Percentiles rank a stretch among this genome's conserved stretches.
These are phyloP conservation scores for Tremella yokohamensis DNA, from an alignment of 768 basidiomycete genomes.

Conservation along the genomic window DNA sequence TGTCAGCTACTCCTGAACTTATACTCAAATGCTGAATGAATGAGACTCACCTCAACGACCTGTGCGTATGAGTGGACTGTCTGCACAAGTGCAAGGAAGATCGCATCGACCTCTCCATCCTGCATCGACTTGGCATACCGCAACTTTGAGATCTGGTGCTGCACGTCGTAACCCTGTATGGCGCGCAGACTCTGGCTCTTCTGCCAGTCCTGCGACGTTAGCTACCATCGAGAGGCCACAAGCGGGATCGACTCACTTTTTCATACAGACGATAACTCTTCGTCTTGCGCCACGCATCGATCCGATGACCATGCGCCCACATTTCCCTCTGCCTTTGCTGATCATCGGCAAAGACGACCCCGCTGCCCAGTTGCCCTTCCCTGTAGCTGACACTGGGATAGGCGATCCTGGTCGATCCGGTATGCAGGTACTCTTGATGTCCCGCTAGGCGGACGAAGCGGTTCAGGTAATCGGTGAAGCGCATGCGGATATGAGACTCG, in stretches of 20 bases:
- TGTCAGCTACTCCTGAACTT: not conserved
- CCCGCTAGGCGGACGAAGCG: slow-evolving; percentile 87
- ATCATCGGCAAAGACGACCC: slow-evolving; percentile 75
- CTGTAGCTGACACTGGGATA: slow-evolving; percentile 59
- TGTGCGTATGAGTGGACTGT: slow-evolving; percentile 78
- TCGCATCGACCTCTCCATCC: slow-evolving; percentile 69
- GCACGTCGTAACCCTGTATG: slow-evolving; percentile 75
- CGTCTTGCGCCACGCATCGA: slow-evolving; percentile 89
- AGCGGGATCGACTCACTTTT: slow-evolving; percentile 56
- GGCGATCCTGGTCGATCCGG: slow-evolving; percentile 71
- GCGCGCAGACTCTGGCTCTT: slow-evolving; percentile 58
- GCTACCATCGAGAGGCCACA: not conserved
- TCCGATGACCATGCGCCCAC: slow-evolving; percentile 69
- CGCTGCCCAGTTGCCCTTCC: slow-evolving; percentile 67
- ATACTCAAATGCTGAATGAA: not conserved
- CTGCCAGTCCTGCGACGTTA: slow-evolving; percentile 62
- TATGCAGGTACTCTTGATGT: slow-evolving; percentile 79
- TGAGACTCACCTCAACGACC: slow-evolving; percentile 70
- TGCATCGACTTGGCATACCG: slow-evolving; percentile 68
- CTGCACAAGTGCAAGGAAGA: slow-evolving; percentile 70
- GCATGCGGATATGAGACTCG: slow-evolving; percentile 77
- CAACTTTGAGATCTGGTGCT: slow-evolving; percentile 79
- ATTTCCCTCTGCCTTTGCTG: slow-evolving; percentile 65
- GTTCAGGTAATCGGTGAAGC: slow-evolving; percentile 81
- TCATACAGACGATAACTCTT: slow-evolving; percentile 71